Evolutionary conservation across 192 early-diverging fungal species (phyloP).

Genomic region (Coemansia sp.): DNA sequence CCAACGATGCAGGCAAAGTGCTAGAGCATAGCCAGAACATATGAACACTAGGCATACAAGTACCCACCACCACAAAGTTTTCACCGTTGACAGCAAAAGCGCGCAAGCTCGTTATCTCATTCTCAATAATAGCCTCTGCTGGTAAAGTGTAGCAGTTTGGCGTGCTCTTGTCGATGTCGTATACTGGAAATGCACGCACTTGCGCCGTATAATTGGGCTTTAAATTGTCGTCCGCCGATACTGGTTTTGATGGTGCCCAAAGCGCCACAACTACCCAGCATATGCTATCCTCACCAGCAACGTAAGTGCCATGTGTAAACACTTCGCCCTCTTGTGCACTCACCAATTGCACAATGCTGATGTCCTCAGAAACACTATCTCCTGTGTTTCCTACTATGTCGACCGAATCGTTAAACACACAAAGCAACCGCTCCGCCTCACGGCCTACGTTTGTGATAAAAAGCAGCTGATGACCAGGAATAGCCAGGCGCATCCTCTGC

Average conservation of each 20-base stretch:
- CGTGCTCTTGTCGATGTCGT: not conserved
- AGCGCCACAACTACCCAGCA: constrained; percentile 12
- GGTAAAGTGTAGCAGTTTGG: not conserved
- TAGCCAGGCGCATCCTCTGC: constrained; percentile 1
- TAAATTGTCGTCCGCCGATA: not conserved
- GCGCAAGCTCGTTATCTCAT: constrained; percentile 29
- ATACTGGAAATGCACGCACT: constrained; percentile 5
- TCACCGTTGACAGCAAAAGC: constrained; percentile 11
- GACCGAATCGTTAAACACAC: constrained; percentile 13
- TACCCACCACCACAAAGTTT: constrained; percentile 16
- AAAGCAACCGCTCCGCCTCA: constrained; percentile 8
- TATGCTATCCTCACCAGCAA: not conserved
- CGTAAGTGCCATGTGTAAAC: constrained; percentile 30
- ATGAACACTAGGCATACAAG: constrained; percentile 14
- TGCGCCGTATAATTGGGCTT: not conserved
- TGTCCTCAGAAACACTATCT: not conserved
- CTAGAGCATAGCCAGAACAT: constrained; percentile 2
- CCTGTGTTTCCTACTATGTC: not conserved
- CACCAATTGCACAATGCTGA: not conserved
- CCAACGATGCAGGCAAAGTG: not conserved
- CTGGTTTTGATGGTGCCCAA: not conserved
- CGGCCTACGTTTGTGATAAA: constrained; percentile 11
- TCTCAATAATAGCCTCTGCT: not conserved
- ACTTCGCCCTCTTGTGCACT: constrained; percentile 4
- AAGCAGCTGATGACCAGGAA: constrained; percentile 7